These are phyloP conservation scores for Cryoendolithus antarcticus DNA, from an alignment of 2,329 filamentous ascomycete species.

Conservation along the genomic window DNA sequence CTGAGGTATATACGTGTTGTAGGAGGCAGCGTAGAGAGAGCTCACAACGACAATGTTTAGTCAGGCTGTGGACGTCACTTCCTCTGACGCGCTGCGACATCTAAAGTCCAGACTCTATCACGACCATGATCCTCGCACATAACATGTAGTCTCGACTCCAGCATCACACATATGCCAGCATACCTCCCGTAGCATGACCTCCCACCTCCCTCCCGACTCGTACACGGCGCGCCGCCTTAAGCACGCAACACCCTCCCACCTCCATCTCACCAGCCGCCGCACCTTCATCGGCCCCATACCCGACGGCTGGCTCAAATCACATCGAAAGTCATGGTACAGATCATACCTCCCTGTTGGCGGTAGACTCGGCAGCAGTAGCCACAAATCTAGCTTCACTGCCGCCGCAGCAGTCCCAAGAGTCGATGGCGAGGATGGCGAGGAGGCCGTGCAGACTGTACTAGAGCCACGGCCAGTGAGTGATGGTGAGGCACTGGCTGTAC, in stretches of 20 bases:
- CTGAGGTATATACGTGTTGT: too few relatives aligned
- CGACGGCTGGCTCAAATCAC: slow-evolving; percentile 50
- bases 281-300: slow-evolving; percentile 56
- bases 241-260: slow-evolving; percentile 49
- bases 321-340: slow-evolving; percentile 52
- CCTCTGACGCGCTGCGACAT: too few relatives aligned
- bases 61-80: too few relatives aligned
- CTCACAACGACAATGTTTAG: too few relatives aligned
- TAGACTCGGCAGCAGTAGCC: not conserved
- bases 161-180: too few relatives aligned
- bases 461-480: not conserved
- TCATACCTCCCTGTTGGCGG: slow-evolving; percentile 30
- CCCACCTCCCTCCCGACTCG: slow-evolving; percentile 16
- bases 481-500: not conserved
- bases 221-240: slow-evolving; percentile 31
- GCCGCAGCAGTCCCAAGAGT: slow-evolving; percentile 14
- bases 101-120: too few relatives aligned
- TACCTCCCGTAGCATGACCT: too few relatives aligned
- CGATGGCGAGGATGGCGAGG: not conserved
- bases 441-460: not conserved
- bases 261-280: slow-evolving; percentile 49
- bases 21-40: too few relatives aligned
- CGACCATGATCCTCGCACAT: too few relatives aligned
- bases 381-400: slow-evolving; percentile 10
- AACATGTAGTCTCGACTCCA: too few relatives aligned